phyloP scores from a whole-genome alignment of 306 rosid genomes.

The Vigna unguiculata region DNA sequence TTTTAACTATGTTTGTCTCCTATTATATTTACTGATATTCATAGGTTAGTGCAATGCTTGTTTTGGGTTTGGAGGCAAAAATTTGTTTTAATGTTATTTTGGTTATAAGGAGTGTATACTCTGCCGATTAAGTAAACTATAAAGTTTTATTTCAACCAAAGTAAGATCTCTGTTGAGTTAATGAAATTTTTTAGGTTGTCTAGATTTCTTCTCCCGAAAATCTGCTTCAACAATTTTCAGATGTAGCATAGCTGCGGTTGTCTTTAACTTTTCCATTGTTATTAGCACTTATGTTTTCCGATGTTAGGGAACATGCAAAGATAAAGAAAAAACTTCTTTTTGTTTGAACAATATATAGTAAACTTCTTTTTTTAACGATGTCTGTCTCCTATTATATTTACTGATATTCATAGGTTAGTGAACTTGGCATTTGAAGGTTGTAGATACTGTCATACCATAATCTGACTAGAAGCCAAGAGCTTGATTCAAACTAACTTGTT shows the following conservation, averaged over 20 bases:
- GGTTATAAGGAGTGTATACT: not conserved
- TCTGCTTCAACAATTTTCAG: not conserved
- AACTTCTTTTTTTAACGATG: no score
- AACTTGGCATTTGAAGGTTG: no score
- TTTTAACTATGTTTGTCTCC: no score
- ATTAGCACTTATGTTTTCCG: not conserved
- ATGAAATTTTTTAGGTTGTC: not conserved
- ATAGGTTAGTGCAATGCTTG: no score
- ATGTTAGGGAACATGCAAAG: not conserved
- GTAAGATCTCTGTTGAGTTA: not conserved
- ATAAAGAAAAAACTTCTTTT: not conserved
- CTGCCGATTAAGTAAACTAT: not conserved
- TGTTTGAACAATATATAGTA: constrained; percentile 6
- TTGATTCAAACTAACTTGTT: constrained; percentile 46
- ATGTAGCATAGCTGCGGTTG: constrained; percentile 3
- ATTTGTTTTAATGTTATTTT: constrained; percentile 20
- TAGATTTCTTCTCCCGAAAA: not conserved
- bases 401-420: no score
- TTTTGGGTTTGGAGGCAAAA: no score
- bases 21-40: no score
- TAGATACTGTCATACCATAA: constrained; percentile 72
- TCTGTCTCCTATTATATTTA: no score
- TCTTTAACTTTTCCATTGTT: not conserved
- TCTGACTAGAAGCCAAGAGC: constrained; percentile 69
- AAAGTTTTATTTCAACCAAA: not conserved